Evolutionary conservation across 495 filamentous ascomycete genomes (phyloP).

Genomic region (Penicillium paradoxum): DNA sequence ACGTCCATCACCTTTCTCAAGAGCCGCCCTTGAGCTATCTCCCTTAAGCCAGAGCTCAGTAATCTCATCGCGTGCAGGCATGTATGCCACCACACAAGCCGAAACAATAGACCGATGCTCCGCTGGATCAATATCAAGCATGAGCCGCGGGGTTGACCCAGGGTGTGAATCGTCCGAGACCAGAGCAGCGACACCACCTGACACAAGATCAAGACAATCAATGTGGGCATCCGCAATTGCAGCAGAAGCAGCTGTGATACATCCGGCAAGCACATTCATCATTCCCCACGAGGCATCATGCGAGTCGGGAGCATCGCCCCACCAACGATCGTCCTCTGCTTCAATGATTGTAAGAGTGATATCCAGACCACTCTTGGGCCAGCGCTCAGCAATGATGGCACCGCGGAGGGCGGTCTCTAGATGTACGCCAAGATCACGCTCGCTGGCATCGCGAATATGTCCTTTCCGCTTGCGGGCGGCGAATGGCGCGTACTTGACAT

Average conservation of each 20-base stretch:
- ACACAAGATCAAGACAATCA: constrained; percentile 87
- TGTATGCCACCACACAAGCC: constrained; percentile 85
- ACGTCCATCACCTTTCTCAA: constrained; percentile 25
- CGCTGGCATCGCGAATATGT: constrained; percentile 78
- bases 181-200: constrained; percentile 83
- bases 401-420: constrained; percentile 86
- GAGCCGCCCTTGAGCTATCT: constrained; percentile 42
- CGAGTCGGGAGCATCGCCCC: constrained; percentile 47
- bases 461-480: constrained; percentile 75
- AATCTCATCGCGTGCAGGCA: constrained; percentile 82
- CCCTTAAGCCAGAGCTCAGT: constrained; percentile 95
- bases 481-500: constrained; percentile 95
- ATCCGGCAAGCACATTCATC: constrained; percentile 88
- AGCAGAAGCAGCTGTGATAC: constrained; percentile 92
- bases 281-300: constrained; percentile 61
- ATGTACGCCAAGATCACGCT: constrained; percentile 87
- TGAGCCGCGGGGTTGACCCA: constrained; percentile 43
- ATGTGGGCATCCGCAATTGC: constrained; percentile 93
- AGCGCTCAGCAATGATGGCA: constrained; percentile 83
- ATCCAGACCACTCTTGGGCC: constrained; percentile 95
- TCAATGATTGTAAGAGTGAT: constrained; percentile 89
- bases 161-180: constrained; percentile 45
- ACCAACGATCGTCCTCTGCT: constrained; percentile 72
- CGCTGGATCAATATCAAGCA: constrained; percentile 78
- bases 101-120: constrained; percentile 68